A percentile compares a stretch with the other conserved stretches of the same genome.
phyloP scores from a whole-genome alignment of 78 protist genomes.

The Planoprotostelium fungivorum region DNA sequence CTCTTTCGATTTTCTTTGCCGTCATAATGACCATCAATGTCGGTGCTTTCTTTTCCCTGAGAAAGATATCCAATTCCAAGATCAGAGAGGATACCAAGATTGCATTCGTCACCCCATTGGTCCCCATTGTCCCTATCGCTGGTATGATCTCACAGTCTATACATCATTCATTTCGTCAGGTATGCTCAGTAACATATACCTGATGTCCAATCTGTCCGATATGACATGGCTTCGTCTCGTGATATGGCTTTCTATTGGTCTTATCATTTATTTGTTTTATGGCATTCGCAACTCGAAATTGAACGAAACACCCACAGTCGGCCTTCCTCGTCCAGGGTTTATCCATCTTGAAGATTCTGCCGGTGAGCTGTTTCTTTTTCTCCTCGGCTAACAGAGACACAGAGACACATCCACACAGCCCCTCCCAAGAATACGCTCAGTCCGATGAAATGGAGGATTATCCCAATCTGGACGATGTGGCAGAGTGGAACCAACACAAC shows the following conservation, averaged over 20 bases:
- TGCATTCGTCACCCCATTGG: not conserved
- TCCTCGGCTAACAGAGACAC: not conserved
- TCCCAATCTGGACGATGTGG: not conserved
- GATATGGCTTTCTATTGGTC: slow-evolving; percentile 54
- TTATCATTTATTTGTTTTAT: slow-evolving; percentile 38
- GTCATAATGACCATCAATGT: not conserved
- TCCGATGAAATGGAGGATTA: not conserved
- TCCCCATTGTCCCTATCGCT: not conserved
- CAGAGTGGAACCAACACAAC: too few relatives aligned
- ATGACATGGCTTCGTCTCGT: slow-evolving; percentile 54
- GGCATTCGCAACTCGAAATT: slow-evolving; percentile 3
- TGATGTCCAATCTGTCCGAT: slow-evolving; percentile 42
- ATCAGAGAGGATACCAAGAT: not conserved
- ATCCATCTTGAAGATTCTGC: not conserved
- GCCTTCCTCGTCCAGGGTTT: not conserved
- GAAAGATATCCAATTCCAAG: not conserved
- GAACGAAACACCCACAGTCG: not conserved
- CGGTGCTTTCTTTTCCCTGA: not conserved
- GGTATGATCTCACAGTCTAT: not conserved
- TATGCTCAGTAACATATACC: not conserved
- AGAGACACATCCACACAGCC: not conserved
- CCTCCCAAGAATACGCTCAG: not conserved
- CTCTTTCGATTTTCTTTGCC: not conserved
- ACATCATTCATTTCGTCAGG: not conserved
- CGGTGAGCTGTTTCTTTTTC: not conserved